phyloP scores from a whole-genome alignment of 768 basidiomycete species.

The Russula dissimulans region DNA sequence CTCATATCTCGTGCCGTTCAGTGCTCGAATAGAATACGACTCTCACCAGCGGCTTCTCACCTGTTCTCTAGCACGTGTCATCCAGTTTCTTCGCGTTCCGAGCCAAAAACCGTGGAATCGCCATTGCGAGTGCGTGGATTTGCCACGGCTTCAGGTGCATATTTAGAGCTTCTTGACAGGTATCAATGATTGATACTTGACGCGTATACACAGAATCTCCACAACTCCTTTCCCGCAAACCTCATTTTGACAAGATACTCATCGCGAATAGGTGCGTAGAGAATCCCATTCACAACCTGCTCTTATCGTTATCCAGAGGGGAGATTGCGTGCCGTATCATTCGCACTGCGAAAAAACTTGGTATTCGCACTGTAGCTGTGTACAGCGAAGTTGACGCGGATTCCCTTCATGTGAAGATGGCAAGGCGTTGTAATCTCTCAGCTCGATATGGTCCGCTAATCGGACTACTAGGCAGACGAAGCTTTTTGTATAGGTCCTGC shows the following conservation, averaged over 20 bases:
- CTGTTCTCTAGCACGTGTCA: background rate
- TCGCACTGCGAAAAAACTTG: slow-evolving; percentile 77
- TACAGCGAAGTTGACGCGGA: slow-evolving; percentile 81
- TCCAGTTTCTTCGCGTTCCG: background rate
- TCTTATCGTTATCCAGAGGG: slow-evolving; percentile 42
- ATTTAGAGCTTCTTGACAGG: background rate
- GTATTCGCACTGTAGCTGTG: slow-evolving; percentile 87
- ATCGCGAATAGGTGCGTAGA: slow-evolving; percentile 74
- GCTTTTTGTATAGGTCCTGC: slow-evolving; percentile 78
- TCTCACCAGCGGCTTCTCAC: background rate
- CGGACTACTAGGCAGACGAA: slow-evolving; percentile 39
- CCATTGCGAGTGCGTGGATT: background rate
- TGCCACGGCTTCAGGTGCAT: slow-evolving; percentile 4
- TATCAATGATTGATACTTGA: background rate
- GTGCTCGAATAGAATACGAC: background rate
- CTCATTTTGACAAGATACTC: slow-evolving; percentile 84
- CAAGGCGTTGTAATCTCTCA: slow-evolving; percentile 25
- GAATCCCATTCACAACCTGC: background rate
- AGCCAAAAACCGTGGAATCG: background rate
- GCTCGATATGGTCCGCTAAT: background rate
- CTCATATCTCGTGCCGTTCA: background rate
- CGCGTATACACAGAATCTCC: background rate
- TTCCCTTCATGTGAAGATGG: slow-evolving; percentile 76
- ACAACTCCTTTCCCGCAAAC: slow-evolving; percentile 23
- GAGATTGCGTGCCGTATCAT: slow-evolving; percentile 96